Evolutionary conservation across 2,329 filamentous ascomycete genomes (phyloP).

Genomic region (Botryosphaeria dothidea): DNA sequence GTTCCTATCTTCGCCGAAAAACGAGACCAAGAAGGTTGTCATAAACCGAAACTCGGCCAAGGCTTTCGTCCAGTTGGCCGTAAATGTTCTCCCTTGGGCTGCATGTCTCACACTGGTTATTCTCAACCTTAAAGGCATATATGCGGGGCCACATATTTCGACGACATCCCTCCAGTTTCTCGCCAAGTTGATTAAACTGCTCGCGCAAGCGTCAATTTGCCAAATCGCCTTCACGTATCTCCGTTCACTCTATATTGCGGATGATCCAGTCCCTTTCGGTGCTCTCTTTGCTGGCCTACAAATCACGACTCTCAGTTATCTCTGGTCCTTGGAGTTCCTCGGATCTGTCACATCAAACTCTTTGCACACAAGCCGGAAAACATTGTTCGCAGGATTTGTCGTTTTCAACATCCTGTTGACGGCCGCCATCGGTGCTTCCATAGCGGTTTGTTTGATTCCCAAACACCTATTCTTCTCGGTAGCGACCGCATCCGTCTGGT

Average conservation of each 20-base stretch:
- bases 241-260: background rate
- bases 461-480: background rate
- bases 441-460: background rate
- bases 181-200: background rate
- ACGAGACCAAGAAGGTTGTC: background rate
- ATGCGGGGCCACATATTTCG: background rate
- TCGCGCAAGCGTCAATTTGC: background rate
- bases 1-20: background rate
- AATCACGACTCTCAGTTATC: background rate
- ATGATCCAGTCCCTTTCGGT: background rate
- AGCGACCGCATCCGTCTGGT: too few species aligned
- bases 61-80: background rate
- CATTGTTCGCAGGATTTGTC: background rate
- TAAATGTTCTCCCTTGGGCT: background rate
- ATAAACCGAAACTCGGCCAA: background rate
- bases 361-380: background rate
- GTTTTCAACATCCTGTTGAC: background rate
- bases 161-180: background rate
- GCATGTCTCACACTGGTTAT: background rate
- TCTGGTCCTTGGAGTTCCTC: background rate
- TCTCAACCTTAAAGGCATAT: background rate
- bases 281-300: background rate
- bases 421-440: background rate
- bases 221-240: background rate
- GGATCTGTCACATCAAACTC: background rate